Percentiles rank a stretch among this genome's conserved stretches.
These are phyloP conservation scores for Candida ascalaphidarum DNA, from an alignment of 805 yeast species.

Conservation along the genomic window DNA sequence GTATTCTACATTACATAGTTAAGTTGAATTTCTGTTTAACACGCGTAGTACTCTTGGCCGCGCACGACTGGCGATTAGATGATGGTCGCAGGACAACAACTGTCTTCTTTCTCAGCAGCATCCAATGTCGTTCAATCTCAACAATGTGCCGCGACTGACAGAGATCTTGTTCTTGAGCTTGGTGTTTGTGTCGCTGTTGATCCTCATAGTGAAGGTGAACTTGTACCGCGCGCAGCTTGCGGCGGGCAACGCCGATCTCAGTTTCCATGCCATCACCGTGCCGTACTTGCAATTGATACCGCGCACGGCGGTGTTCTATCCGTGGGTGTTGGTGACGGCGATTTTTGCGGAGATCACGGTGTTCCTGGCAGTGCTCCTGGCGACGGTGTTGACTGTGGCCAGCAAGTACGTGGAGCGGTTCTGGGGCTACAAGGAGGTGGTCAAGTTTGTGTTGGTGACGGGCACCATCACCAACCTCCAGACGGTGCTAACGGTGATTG, in stretches of 20 bases:
- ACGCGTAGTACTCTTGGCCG: no score
- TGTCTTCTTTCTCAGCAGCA: no score
- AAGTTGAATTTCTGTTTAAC: no score
- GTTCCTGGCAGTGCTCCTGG: constrained; percentile 34
- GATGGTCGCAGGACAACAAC: no score
- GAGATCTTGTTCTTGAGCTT: constrained; percentile 33
- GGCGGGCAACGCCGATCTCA: constrained; percentile 2
- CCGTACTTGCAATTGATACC: constrained; percentile 64
- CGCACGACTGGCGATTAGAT: no score
- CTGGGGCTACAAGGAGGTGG: constrained; percentile 44
- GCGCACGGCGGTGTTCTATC: constrained; percentile 40
- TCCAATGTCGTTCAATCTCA: no score
- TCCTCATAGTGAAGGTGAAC: constrained; percentile 34
- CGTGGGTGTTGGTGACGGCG: constrained; percentile 58
- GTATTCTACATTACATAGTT: no score
- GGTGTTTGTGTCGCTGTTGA: constrained; percentile 27
- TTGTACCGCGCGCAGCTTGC: constrained; percentile 13
- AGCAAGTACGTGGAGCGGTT: constrained; percentile 41
- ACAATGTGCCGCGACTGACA: constrained; percentile 39
- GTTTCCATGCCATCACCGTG: constrained; percentile 35
- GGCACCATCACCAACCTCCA: constrained; percentile 49
- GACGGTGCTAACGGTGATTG: constrained; percentile 36
- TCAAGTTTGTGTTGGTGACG: constrained; percentile 42
- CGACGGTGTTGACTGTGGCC: constrained; percentile 27
- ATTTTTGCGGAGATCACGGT: constrained; percentile 55